Conservation (phyloP, 768 basidiomycete genomes). For the Suillus sp. region DNA sequence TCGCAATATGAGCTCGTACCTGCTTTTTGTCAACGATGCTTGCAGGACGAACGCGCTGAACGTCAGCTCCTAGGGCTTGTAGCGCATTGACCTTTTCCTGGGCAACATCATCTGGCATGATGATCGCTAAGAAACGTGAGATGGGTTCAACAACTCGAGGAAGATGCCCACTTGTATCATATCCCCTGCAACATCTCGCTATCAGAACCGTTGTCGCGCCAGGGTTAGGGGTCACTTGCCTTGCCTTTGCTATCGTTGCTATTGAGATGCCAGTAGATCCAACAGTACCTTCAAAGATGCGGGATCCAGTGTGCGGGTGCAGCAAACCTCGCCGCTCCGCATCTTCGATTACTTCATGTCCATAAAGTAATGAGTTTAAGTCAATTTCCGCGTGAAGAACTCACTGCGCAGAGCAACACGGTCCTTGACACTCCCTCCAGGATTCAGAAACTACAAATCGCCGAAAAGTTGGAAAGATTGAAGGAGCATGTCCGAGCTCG, state of each 20-base stretch:
- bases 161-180: constrained; percentile 68
- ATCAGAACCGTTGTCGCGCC: neutral
- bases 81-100: constrained; percentile 90
- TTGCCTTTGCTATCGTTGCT: constrained; percentile 87
- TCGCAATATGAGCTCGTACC: constrained; percentile 40
- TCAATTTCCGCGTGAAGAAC: constrained; percentile 19
- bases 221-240: constrained; percentile 45
- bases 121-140: constrained; percentile 59
- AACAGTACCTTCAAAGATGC: constrained; percentile 97
- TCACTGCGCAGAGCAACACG: constrained; percentile 91
- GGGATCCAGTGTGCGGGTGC: constrained; percentile 83
- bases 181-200: constrained; percentile 58
- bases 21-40: constrained; percentile 98
- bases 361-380: neutral
- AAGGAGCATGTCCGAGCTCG: neutral
- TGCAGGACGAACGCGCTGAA: constrained; percentile 88
- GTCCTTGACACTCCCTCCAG: constrained; percentile 97
- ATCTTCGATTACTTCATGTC: constrained; percentile 81
- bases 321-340: constrained; percentile 85
- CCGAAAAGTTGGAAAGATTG: neutral
- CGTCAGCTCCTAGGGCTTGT: constrained; percentile 81
- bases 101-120: constrained; percentile 89
- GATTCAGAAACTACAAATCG: constrained; percentile 79
- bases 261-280: constrained; percentile 97
- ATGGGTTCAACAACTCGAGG: neutral